A percentile compares a stretch with the other conserved stretches of the same genome.
These are phyloP conservation scores for Castanopsis chinensis DNA, from an alignment of 306 rosid genomes.

Conservation along the genomic window DNA sequence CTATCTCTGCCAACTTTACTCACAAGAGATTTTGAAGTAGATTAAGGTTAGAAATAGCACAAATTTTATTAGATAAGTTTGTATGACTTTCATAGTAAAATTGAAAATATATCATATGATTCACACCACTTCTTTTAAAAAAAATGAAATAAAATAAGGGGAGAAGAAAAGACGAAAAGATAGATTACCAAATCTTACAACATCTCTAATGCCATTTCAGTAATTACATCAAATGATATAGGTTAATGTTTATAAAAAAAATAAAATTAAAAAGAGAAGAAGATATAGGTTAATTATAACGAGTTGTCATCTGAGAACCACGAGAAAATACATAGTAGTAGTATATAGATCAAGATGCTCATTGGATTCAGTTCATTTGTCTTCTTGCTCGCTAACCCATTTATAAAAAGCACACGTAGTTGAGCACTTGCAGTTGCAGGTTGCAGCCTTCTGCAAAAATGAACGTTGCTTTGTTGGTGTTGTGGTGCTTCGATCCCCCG, in stretches of 20 bases:
- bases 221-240: conserved; percentile 7
- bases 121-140: too few relatives aligned
- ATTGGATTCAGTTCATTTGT: conserved; percentile 23
- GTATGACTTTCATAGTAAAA: too few relatives aligned
- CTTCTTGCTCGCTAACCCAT: neutral
- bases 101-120: too few relatives aligned
- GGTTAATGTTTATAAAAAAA: neutral
- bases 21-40: too few relatives aligned
- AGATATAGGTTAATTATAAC: neutral
- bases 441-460: conserved; percentile 33
- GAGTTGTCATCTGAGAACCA: neutral
- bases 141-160: too few relatives aligned
- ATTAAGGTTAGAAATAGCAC: rapidly evolving
- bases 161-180: too few relatives aligned
- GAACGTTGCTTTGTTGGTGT: conserved; percentile 54
- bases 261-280: too few relatives aligned
- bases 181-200: too few relatives aligned
- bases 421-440: conserved; percentile 14
- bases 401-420: neutral
- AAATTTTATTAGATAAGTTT: too few relatives aligned
- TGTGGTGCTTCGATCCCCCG: too few relatives aligned
- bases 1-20: too few relatives aligned
- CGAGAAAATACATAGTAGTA: neutral
- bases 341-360: conserved; percentile 36
- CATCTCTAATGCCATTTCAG: too few relatives aligned